Conservation (phyloP, 306 rosid genomes). For the Lathyrus aphaca region DNA sequence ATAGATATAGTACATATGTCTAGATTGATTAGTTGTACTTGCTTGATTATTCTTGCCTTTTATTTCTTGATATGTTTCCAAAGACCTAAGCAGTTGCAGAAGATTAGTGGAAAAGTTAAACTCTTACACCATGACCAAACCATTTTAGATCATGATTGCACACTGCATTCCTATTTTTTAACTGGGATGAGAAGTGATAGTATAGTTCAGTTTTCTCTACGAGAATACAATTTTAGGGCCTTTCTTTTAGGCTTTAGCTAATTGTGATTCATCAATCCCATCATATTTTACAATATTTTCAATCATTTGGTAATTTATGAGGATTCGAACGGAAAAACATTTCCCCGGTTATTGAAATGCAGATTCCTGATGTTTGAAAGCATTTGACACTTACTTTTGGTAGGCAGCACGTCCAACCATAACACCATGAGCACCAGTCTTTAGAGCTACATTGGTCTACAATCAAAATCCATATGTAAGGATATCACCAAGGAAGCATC, state of each 20-base stretch:
- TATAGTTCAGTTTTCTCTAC: background rate
- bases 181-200: background rate
- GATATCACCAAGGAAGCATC: constrained; percentile 22
- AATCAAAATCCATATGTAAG: constrained; percentile 37
- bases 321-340: constrained; percentile 1
- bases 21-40: background rate
- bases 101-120: constrained; percentile 2
- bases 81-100: background rate
- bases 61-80: background rate
- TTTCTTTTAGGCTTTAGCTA: constrained; percentile 9
- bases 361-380: constrained; percentile 17
- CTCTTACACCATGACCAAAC: background rate
- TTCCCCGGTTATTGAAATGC: constrained; percentile 21
- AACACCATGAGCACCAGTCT: constrained; percentile 92
- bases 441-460: constrained; percentile 81
- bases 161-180: background rate
- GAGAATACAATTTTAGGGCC: background rate
- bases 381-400: constrained; percentile 55
- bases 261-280: background rate
- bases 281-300: background rate
- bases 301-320: background rate
- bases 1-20: background rate
- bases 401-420: constrained; percentile 98
- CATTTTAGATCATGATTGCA: constrained; percentile 19
- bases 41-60: constrained; percentile 3